phyloP scores from a whole-genome alignment of 257 asterid genomes.

The Perilla frutescens region DNA sequence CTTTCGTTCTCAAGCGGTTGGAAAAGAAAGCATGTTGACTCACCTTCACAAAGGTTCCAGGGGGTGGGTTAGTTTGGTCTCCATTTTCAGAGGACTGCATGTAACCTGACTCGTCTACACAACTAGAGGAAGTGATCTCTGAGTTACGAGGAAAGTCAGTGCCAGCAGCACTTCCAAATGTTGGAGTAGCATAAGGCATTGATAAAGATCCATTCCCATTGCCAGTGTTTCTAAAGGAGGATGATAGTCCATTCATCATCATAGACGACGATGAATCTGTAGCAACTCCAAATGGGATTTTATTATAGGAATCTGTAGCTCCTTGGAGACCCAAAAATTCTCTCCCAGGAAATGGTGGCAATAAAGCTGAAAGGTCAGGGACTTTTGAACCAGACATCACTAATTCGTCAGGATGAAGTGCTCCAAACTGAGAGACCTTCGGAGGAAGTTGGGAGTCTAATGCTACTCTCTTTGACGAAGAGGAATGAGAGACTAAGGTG shows the following conservation, averaged over 20 bases:
- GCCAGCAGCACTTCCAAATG: conserved; percentile 55
- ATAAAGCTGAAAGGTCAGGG: conserved; percentile 62
- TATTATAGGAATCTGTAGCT: conserved; percentile 53
- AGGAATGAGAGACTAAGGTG: conserved; percentile 59
- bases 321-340: conserved; percentile 71
- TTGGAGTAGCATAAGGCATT: conserved; percentile 56
- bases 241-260: conserved; percentile 59
- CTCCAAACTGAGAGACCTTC: conserved; percentile 56
- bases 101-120: conserved; percentile 86
- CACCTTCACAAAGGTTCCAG: conserved; percentile 93
- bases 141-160: conserved; percentile 63
- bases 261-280: conserved; percentile 58
- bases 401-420: conserved; percentile 60
- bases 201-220: conserved; percentile 57
- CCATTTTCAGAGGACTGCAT: conserved; percentile 79
- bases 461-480: conserved; percentile 70
- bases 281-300: conserved; percentile 58
- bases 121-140: conserved; percentile 76
- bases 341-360: conserved; percentile 72
- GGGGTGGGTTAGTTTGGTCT: conserved; percentile 63
- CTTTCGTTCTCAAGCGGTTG: neutral
- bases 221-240: conserved; percentile 50
- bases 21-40: conserved; percentile 23
- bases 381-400: conserved; percentile 55
- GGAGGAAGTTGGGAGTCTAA: conserved; percentile 72